These are phyloP conservation scores for Clavispora fructus DNA, from an alignment of 805 yeast genomes.

Conservation along the genomic window DNA sequence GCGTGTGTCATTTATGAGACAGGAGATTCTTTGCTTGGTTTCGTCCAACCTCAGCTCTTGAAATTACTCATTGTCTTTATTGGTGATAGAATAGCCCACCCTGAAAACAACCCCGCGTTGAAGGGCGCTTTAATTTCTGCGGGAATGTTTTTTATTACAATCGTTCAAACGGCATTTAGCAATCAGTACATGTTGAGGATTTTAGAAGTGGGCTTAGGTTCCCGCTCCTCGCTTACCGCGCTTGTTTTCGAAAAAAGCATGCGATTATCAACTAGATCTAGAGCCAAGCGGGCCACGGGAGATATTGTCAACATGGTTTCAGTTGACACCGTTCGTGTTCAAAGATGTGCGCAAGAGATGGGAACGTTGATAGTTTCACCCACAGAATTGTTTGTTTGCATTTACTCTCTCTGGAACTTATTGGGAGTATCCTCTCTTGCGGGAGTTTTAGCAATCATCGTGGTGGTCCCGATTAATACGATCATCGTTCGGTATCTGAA, in stretches of 20 bases:
- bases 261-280: conserved; percentile 14
- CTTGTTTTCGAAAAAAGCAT: conserved; percentile 19
- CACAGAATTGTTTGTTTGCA: conserved; percentile 13
- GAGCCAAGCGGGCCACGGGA: conserved; percentile 16
- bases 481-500: conserved; percentile 13
- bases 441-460: conserved; percentile 14
- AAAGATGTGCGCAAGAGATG: conserved; percentile 15
- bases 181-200: conserved; percentile 65
- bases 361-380: conserved; percentile 14
- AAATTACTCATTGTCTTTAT: conserved; percentile 60
- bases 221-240: conserved; percentile 18
- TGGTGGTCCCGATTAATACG: conserved; percentile 17
- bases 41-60: conserved; percentile 82
- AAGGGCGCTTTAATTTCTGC: conserved; percentile 13
- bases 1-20: conserved; percentile 22
- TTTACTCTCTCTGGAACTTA: conserved; percentile 18
- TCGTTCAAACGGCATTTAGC: conserved; percentile 54
- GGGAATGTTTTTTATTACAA: conserved; percentile 54
- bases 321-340: conserved; percentile 20
- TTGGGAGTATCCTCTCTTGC: conserved; percentile 20
- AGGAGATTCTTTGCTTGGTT: conserved; percentile 25
- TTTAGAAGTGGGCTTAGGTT: conserved; percentile 49
- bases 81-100: conserved; percentile 27
- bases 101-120: conserved; percentile 9
- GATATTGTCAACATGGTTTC: conserved; percentile 21